Percentiles rank a stretch among this genome's conserved stretches.
phyloP scores from a whole-genome alignment of 768 basidiomycete species.

The Mycena capillaripes region DNA sequence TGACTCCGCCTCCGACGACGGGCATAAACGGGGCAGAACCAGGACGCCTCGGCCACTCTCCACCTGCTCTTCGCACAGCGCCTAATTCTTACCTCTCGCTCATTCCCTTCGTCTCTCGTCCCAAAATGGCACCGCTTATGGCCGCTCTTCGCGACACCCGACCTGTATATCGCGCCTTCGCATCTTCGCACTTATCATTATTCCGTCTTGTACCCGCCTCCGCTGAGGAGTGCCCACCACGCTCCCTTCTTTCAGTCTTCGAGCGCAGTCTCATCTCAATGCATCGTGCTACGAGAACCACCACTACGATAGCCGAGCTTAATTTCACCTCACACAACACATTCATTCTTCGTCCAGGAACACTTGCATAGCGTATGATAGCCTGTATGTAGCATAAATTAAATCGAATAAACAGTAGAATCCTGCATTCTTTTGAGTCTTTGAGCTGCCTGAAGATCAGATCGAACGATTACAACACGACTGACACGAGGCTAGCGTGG shows the following conservation, averaged over 20 bases:
- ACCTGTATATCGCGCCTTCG: constrained; percentile 26
- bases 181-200: constrained; percentile 41
- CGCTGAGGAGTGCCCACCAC: constrained; percentile 27
- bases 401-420: constrained; percentile 22
- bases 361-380: constrained; percentile 27
- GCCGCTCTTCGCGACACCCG: background rate
- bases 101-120: constrained; percentile 24
- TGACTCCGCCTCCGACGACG: too few relatives aligned
- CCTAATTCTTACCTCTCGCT: constrained; percentile 28
- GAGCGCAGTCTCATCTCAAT: constrained; percentile 34
- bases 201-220: constrained; percentile 32
- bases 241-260: constrained; percentile 33
- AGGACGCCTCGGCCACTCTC: constrained; percentile 49
- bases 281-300: constrained; percentile 32
- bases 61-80: constrained; percentile 45
- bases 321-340: constrained; percentile 23
- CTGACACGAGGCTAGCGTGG: constrained; percentile 9
- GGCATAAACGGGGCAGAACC: too few relatives aligned
- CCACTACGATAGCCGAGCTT: constrained; percentile 33
- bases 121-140: constrained; percentile 5
- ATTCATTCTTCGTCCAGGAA: constrained; percentile 15
- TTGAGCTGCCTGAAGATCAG: background rate
- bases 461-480: background rate
- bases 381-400: constrained; percentile 27
- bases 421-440: background rate